These are phyloP conservation scores for Flammula alnicola DNA, from an alignment of 1,284 basidiomycete species.

Conservation along the genomic window DNA sequence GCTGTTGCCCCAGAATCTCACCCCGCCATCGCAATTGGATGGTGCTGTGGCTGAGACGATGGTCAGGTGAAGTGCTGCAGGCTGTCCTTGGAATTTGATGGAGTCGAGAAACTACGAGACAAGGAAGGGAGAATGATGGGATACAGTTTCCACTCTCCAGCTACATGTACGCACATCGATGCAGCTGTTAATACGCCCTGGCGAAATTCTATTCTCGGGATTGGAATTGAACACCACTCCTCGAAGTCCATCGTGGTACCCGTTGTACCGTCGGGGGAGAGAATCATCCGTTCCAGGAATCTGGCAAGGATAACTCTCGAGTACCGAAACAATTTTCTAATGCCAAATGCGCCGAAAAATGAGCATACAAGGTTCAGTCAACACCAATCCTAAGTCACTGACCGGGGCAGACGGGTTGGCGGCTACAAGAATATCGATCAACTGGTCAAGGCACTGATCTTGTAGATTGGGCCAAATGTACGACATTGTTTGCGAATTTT, in stretches of 20 bases:
- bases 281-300: slow-evolving; percentile 29
- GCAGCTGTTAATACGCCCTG: slow-evolving; percentile 44
- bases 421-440: slow-evolving; percentile 22
- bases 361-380: background rate
- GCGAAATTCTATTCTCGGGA: slow-evolving; percentile 48
- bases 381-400: slow-evolving; percentile 22
- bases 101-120: slow-evolving; percentile 43
- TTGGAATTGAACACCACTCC: slow-evolving; percentile 48
- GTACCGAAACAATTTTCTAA: slow-evolving; percentile 31
- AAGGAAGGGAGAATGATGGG: slow-evolving; percentile 8
- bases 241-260: slow-evolving; percentile 38
- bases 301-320: slow-evolving; percentile 36
- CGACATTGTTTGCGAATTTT: slow-evolving; percentile 59
- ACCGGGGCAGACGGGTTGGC: slow-evolving; percentile 33
- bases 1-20: slow-evolving; percentile 11
- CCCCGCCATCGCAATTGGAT: slow-evolving; percentile 31
- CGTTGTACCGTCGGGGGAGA: slow-evolving; percentile 38
- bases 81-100: slow-evolving; percentile 37
- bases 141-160: background rate
- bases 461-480: slow-evolving; percentile 58
- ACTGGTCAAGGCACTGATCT: slow-evolving; percentile 51
- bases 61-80: slow-evolving; percentile 56
- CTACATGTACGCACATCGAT: slow-evolving; percentile 48
- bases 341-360: slow-evolving; percentile 5
- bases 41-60: slow-evolving; percentile 57